phyloP scores from a whole-genome alignment of 2,329 filamentous ascomycete genomes.

The Epichloe amarillans region DNA sequence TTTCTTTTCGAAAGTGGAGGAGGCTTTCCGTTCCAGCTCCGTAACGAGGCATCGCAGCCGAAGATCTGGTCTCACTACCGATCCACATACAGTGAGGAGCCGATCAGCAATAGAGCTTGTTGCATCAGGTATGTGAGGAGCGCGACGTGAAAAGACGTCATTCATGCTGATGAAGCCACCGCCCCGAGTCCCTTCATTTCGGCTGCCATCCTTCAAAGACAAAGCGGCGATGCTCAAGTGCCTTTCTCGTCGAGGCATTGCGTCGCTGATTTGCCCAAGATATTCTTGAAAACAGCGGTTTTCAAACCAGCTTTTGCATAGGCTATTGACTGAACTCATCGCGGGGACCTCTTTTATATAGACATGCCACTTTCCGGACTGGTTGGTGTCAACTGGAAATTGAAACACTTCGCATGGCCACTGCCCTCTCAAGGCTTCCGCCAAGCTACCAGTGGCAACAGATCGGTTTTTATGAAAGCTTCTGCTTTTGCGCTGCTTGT shows the following conservation, averaged over 20 bases:
- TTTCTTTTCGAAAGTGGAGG: not conserved
- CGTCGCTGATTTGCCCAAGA: not conserved
- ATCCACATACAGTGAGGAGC: not conserved
- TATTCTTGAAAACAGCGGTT: not conserved
- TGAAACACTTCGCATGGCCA: not conserved
- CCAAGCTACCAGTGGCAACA: not conserved
- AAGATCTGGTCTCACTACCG: not conserved
- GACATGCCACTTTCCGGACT: not conserved
- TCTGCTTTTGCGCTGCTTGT: not conserved
- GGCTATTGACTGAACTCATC: constrained; percentile 5
- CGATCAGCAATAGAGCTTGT: not conserved
- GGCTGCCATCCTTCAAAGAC: not conserved
- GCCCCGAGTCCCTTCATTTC: not conserved
- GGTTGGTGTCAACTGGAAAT: not conserved
- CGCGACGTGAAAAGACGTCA: not conserved
- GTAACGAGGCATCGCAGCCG: not conserved
- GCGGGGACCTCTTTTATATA: constrained; percentile 6
- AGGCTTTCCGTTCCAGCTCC: not conserved
- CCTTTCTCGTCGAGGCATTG: not conserved
- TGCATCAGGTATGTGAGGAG: not conserved
- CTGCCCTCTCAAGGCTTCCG: not conserved
- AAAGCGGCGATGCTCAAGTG: not conserved
- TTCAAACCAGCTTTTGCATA: constrained; percentile 1
- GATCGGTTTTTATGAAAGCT: not conserved
- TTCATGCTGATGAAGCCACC: not conserved